A percentile compares a stretch with the other conserved stretches of the same genome.
phyloP scores from a whole-genome alignment of 108 stramenopile species.

The Fragilaria crotonensis region DNA sequence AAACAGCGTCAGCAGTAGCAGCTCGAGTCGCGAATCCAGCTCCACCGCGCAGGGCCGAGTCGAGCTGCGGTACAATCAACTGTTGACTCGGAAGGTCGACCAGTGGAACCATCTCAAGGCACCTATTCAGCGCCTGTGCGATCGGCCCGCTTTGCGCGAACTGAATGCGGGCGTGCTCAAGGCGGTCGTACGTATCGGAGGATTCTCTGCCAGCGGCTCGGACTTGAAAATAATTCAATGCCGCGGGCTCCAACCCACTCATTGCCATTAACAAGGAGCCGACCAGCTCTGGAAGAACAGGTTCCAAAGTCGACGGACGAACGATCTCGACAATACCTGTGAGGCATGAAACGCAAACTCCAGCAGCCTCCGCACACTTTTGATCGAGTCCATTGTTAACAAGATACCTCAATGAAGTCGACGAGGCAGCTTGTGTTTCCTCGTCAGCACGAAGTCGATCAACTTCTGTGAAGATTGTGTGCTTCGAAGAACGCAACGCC shows the following conservation, averaged over 20 bases:
- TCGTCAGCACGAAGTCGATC: conserved; percentile 12
- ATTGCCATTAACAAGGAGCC: conserved; percentile 69
- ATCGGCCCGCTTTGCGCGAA: conserved; percentile 67
- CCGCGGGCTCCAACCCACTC: conserved; percentile 76
- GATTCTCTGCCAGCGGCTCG: conserved; percentile 50
- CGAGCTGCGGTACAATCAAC: conserved; percentile 48
- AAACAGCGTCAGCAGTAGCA: conserved; percentile 68
- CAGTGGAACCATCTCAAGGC: conserved; percentile 56
- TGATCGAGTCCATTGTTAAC: conserved; percentile 71
- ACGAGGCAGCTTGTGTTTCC: conserved; percentile 57
- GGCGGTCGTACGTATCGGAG: conserved; percentile 45
- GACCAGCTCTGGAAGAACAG: conserved; percentile 69
- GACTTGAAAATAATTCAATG: conserved; percentile 73
- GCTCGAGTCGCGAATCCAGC: conserved; percentile 65
- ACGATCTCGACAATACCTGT: conserved; percentile 65
- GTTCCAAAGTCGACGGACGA: conserved; percentile 55
- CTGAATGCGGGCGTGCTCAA: conserved; percentile 64
- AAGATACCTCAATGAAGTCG: conserved; percentile 68
- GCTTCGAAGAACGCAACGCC: neutral
- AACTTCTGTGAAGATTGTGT: conserved; percentile 12
- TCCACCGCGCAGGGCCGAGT: conserved; percentile 27
- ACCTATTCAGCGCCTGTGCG: conserved; percentile 63
- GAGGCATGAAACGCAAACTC: conserved; percentile 62
- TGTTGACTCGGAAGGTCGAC: conserved; percentile 41
- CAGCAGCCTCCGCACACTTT: conserved; percentile 68